Conservation (phyloP, 139 green algal species). For the Volvox reticuliferus region DNA sequence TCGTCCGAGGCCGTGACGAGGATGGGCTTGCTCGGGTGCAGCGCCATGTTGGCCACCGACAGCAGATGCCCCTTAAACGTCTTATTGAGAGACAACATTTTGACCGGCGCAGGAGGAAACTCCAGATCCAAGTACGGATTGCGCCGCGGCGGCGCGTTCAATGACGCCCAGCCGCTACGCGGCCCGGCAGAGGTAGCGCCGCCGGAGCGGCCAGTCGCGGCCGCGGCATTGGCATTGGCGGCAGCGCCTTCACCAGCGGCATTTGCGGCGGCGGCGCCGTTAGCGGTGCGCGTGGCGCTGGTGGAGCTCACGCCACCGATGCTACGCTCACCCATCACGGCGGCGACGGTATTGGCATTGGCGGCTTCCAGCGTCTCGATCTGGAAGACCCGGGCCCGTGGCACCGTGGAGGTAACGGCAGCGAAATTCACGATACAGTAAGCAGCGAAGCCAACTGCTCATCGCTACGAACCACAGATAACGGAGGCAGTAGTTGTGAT, state of each 20-base stretch:
- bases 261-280: background rate
- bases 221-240: background rate
- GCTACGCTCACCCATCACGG: background rate
- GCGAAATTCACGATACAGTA: no score
- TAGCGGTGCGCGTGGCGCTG: background rate
- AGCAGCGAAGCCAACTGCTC: no score
- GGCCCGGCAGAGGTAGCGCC: background rate
- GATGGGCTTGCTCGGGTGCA: slow-evolving; percentile 89
- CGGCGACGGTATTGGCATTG: background rate
- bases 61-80: slow-evolving; percentile 84
- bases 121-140: slow-evolving; percentile 74
- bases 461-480: no score
- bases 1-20: slow-evolving; percentile 87
- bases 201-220: background rate
- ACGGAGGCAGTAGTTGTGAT: no score
- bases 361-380: background rate
- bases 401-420: no score
- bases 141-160: slow-evolving; percentile 37
- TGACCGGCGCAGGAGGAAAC: slow-evolving; percentile 63
- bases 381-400: background rate
- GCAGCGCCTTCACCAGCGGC: background rate
- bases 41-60: slow-evolving; percentile 69
- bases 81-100: slow-evolving; percentile 70
- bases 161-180: slow-evolving; percentile 55
- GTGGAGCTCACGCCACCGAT: background rate